A percentile compares a stretch with the other conserved stretches of the same genome.
These are phyloP conservation scores for Lathyrus aphaca DNA, from an alignment of 306 rosid species.

Conservation along the genomic window DNA sequence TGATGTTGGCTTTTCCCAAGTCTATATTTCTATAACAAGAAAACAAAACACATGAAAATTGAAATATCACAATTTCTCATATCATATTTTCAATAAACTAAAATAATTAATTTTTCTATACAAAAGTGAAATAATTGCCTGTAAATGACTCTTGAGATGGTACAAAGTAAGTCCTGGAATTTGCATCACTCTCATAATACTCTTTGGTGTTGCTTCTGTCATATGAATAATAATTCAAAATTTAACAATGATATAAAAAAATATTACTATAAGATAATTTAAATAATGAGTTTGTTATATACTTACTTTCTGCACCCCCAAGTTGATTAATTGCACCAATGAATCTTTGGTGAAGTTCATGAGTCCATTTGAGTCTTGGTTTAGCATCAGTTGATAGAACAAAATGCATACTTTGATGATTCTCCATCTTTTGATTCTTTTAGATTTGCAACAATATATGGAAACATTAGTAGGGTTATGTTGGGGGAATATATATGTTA, in stretches of 20 bases:
- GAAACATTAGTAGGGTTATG: slow-evolving; percentile 90
- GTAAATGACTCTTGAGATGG: slow-evolving; percentile 99
- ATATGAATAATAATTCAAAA: slow-evolving; percentile 31
- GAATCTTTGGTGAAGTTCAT: slow-evolving; percentile 88
- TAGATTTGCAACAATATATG: slow-evolving; percentile 49
- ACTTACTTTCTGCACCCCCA: slow-evolving; percentile 94
- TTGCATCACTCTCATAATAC: slow-evolving; percentile 86
- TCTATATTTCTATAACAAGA: slow-evolving; percentile 73
- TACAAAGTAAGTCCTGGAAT: slow-evolving; percentile 89
- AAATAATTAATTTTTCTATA: slow-evolving; percentile 15
- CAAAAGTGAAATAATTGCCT: slow-evolving; percentile 55
- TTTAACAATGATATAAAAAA: slow-evolving; percentile 1
- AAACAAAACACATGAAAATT: slow-evolving; percentile 6
- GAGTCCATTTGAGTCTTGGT: slow-evolving; percentile 95
- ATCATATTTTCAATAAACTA: slow-evolving; percentile 14
- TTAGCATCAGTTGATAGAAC: slow-evolving; percentile 91
- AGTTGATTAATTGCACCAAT: slow-evolving; percentile 80
- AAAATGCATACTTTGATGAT: slow-evolving; percentile 76
- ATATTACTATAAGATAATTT: not conserved
- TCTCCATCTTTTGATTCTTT: slow-evolving; percentile 55
- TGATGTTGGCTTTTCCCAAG: slow-evolving; percentile 75
- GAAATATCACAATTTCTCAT: slow-evolving; percentile 29
- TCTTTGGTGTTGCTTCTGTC: slow-evolving; percentile 97
- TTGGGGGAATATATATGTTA: slow-evolving; percentile 98
- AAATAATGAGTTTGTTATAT: slow-evolving; percentile 9